phyloP scores from a whole-genome alignment of 1,284 basidiomycete species.

The Neotropicomus parvogracilis region DNA sequence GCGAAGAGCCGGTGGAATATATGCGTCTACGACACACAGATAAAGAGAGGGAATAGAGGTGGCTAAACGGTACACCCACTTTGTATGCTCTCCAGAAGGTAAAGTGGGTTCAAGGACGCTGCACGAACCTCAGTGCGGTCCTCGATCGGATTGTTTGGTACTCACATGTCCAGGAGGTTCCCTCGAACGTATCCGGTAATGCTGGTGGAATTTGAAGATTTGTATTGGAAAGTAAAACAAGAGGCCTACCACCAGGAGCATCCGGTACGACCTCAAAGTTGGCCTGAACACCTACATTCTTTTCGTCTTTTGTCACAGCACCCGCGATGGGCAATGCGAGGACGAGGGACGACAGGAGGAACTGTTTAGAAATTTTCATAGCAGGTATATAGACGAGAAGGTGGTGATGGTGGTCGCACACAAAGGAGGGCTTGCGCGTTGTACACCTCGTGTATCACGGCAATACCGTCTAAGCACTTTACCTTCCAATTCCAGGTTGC shows the following conservation, averaged over 20 bases:
- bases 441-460: too few relatives aligned
- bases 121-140: neutral
- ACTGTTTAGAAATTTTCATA: neutral
- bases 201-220: neutral
- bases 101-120: neutral
- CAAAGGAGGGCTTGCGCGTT: too few relatives aligned
- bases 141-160: neutral
- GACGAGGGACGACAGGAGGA: neutral
- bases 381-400: neutral
- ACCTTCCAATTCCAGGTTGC: too few relatives aligned
- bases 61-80: neutral
- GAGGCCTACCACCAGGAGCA: neutral
- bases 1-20: neutral
- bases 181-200: neutral
- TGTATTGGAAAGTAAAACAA: neutral
- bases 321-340: neutral
- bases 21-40: slow-evolving; percentile 1
- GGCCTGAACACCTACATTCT: neutral
- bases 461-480: too few relatives aligned
- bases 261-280: neutral
- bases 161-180: neutral
- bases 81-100: slow-evolving; percentile 4
- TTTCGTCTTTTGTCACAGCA: neutral
- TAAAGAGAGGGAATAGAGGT: neutral
- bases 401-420: too few relatives aligned